phyloP scores from a whole-genome alignment of 192 early-diverging fungal species.

The Backusella luteola region DNA sequence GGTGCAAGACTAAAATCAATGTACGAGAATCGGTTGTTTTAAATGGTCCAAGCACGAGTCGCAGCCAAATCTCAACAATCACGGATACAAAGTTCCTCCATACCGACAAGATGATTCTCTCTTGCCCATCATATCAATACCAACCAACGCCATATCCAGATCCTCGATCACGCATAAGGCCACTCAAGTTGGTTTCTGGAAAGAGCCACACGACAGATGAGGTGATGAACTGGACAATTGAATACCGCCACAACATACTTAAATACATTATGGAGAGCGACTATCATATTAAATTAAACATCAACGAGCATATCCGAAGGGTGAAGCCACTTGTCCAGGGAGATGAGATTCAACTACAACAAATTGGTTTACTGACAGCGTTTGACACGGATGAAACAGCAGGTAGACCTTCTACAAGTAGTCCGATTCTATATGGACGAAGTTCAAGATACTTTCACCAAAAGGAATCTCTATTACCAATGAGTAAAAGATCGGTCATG shows the following conservation, averaged over 20 bases:
- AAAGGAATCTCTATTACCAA: background rate
- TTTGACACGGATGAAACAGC: background rate
- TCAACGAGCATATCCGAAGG: slow-evolving; percentile 19
- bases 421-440: background rate
- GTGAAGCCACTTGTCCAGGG: slow-evolving; percentile 19
- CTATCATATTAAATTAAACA: slow-evolving; percentile 19
- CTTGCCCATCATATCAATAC: slow-evolving; percentile 18
- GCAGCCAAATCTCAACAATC: background rate
- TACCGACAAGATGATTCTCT: slow-evolving; percentile 34
- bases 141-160: background rate
- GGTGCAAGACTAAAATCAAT: background rate
- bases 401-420: background rate
- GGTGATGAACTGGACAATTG: slow-evolving; percentile 16
- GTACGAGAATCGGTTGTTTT: background rate
- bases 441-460: background rate
- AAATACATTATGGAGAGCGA: background rate
- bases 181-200: slow-evolving; percentile 38
- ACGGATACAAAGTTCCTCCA: background rate
- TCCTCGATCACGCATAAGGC: slow-evolving; percentile 26
- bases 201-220: background rate
- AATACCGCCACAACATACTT: slow-evolving; percentile 11
- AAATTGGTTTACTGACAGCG: slow-evolving; percentile 12
- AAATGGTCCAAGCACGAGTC: background rate
- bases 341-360: slow-evolving; percentile 23
- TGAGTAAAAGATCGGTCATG: background rate